These are phyloP conservation scores for Ascochyta koolunga DNA, from an alignment of 2,329 filamentous ascomycete species.

Conservation along the genomic window DNA sequence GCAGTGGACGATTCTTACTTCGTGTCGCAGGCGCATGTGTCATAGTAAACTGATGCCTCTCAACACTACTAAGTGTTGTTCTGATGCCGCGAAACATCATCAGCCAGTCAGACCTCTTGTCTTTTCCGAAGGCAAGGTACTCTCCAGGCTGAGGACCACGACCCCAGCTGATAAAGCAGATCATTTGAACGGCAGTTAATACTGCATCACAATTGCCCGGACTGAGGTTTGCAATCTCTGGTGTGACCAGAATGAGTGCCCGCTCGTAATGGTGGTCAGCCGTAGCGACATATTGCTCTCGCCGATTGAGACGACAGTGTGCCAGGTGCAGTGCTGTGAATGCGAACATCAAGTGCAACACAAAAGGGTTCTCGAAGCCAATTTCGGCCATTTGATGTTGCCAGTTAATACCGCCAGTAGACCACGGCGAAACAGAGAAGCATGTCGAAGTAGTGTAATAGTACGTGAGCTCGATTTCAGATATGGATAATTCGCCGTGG, in stretches of 20 bases:
- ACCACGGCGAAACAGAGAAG: slow-evolving; percentile 26
- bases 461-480: slow-evolving; percentile 37
- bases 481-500: slow-evolving; percentile 12
- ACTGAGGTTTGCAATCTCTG: slow-evolving; percentile 26
- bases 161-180: slow-evolving; percentile 35
- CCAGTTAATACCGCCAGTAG: slow-evolving; percentile 19
- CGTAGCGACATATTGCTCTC: slow-evolving; percentile 23
- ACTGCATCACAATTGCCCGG: slow-evolving; percentile 33
- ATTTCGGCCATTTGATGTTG: slow-evolving; percentile 27
- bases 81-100: slow-evolving; percentile 39
- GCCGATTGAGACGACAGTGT: slow-evolving; percentile 24
- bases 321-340: slow-evolving; percentile 36
- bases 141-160: slow-evolving; percentile 35
- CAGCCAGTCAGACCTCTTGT: slow-evolving; percentile 37
- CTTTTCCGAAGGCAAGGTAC: slow-evolving; percentile 37
- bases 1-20: slow-evolving; percentile 20
- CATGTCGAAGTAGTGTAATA: slow-evolving; percentile 36
- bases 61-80: slow-evolving; percentile 26
- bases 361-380: slow-evolving; percentile 23
- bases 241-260: slow-evolving; percentile 28
- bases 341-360: slow-evolving; percentile 33
- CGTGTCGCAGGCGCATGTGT: slow-evolving; percentile 13
- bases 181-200: slow-evolving; percentile 29
- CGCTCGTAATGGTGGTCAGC: slow-evolving; percentile 31
- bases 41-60: slow-evolving; percentile 8